These are phyloP conservation scores for Psilocybe sp. DNA, from an alignment of 768 basidiomycete genomes.

Conservation along the genomic window DNA sequence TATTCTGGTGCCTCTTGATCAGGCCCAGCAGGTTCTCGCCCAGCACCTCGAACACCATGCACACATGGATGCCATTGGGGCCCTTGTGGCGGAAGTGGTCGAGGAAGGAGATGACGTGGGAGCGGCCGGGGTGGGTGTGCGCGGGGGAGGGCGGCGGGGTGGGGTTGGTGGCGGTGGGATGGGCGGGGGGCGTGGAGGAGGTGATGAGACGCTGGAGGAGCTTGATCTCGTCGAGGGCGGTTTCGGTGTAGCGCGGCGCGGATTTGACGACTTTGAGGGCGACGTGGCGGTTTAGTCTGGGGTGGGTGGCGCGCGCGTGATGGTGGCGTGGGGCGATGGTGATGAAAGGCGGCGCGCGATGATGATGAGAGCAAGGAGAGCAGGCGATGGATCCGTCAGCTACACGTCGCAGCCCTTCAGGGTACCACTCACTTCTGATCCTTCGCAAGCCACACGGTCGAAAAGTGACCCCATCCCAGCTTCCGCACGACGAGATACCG, in stretches of 20 bases:
- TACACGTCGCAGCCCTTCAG: neutral
- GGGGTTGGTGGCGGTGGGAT: slow-evolving; percentile 46
- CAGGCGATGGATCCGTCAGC: too few relatives aligned
- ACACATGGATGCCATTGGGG: slow-evolving; percentile 95
- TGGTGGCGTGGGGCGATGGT: too few relatives aligned
- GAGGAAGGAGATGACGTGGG: slow-evolving; percentile 95
- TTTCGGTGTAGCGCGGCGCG: slow-evolving; percentile 94
- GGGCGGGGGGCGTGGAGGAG: slow-evolving; percentile 58
- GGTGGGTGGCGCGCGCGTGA: neutral
- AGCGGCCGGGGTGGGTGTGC: slow-evolving; percentile 80
- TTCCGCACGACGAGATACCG: slow-evolving; percentile 92
- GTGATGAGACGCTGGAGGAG: slow-evolving; percentile 93
- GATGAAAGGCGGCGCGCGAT: too few relatives aligned
- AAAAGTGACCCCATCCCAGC: slow-evolving; percentile 94
- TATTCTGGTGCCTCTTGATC: slow-evolving; percentile 98
- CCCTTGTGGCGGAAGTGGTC: slow-evolving; percentile 98
- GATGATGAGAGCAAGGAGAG: too few relatives aligned
- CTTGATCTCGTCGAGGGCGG: slow-evolving; percentile 98
- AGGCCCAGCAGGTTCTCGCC: slow-evolving; percentile 95
- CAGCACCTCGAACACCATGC: slow-evolving; percentile 99
- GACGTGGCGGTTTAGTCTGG: slow-evolving; percentile 91
- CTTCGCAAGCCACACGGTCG: slow-evolving; percentile 87
- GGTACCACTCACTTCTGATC: slow-evolving; percentile 64
- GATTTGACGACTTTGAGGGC: slow-evolving; percentile 99
- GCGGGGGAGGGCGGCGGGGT: slow-evolving; percentile 52